A percentile compares a stretch with the other conserved stretches of the same genome.
Evolutionary conservation across 495 filamentous ascomycete species (phyloP).

Genomic region (Trichoderma virens): DNA sequence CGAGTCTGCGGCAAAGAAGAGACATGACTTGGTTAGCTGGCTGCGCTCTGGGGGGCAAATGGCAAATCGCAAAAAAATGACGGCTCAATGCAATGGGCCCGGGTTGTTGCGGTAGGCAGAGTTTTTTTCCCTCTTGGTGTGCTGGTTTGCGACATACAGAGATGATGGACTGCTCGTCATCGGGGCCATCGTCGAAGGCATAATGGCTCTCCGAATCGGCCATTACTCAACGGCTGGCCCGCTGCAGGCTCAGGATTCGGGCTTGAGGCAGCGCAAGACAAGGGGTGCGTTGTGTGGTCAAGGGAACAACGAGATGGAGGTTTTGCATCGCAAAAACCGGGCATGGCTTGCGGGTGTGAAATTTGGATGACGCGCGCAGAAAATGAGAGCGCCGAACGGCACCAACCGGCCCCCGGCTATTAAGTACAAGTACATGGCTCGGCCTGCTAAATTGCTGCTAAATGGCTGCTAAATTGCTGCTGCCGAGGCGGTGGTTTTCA

Average conservation of each 20-base stretch:
- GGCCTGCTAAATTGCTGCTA: background rate
- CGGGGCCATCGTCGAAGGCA: conserved; percentile 42
- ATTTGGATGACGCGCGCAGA: conserved; percentile 5
- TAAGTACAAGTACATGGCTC: background rate
- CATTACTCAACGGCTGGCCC: conserved; percentile 27
- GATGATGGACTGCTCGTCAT: conserved; percentile 44
- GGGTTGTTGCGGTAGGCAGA: too few relatives aligned
- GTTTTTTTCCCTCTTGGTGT: background rate
- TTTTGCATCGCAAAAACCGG: conserved; percentile 3
- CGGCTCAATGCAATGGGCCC: background rate
- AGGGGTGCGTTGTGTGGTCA: background rate
- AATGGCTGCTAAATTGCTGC: background rate
- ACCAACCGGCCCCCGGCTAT: background rate
- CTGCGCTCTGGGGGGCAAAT: conserved; percentile 10
- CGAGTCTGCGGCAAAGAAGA: conserved; percentile 51
- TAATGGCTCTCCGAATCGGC: conserved; percentile 44
- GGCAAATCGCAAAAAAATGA: background rate
- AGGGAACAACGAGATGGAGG: background rate
- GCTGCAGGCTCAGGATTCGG: background rate
- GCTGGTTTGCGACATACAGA: conserved; percentile 34
- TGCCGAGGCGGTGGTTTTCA: background rate
- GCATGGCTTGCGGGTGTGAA: conserved; percentile 5
- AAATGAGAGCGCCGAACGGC: background rate
- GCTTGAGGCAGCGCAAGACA: background rate
- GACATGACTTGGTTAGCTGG: background rate